Evolutionary conservation across 352 stramenopile species (phyloP).

Genomic region (Globisporangium paddicum): DNA sequence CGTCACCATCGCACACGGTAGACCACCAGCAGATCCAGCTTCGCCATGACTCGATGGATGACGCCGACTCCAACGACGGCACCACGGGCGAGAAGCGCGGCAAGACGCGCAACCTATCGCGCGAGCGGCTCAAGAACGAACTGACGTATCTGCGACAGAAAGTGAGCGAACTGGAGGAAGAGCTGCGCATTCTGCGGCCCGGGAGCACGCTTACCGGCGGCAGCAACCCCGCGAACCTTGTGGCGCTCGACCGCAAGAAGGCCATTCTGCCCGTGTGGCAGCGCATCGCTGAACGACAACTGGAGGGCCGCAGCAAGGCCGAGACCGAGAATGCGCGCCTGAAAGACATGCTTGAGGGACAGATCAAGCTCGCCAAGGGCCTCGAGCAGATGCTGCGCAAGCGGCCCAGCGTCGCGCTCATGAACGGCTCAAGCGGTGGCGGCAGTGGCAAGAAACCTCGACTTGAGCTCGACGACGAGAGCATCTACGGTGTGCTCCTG

Average conservation of each 20-base stretch:
- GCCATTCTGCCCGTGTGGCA: slow-evolving; percentile 38
- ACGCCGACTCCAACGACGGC: not conserved
- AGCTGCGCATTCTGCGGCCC: slow-evolving; percentile 9
- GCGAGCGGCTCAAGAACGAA: slow-evolving; percentile 20
- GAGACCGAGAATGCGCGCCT: slow-evolving; percentile 45
- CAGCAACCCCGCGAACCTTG: slow-evolving; percentile 12
- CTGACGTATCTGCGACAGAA: slow-evolving; percentile 17
- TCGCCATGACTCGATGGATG: not conserved
- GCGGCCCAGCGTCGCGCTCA: slow-evolving; percentile 34
- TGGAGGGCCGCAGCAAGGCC: slow-evolving; percentile 20
- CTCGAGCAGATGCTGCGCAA: slow-evolving; percentile 52
- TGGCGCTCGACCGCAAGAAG: slow-evolving; percentile 12
- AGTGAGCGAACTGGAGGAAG: slow-evolving; percentile 13
- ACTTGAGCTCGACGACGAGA: slow-evolving; percentile 17
- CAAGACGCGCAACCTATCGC: slow-evolving; percentile 11
- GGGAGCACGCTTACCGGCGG: slow-evolving; percentile 1
- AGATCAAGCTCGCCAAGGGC: slow-evolving; percentile 42
- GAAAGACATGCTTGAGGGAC: slow-evolving; percentile 30
- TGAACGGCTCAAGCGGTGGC: slow-evolving; percentile 8
- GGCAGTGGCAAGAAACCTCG: slow-evolving; percentile 14
- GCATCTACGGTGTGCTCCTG: slow-evolving; percentile 30
- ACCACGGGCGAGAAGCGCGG: not conserved
- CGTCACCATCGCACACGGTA: not conserved
- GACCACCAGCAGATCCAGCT: not conserved
- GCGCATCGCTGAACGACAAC: slow-evolving; percentile 43